phyloP scores from a whole-genome alignment of 768 basidiomycete species.

The Trametes villosa region DNA sequence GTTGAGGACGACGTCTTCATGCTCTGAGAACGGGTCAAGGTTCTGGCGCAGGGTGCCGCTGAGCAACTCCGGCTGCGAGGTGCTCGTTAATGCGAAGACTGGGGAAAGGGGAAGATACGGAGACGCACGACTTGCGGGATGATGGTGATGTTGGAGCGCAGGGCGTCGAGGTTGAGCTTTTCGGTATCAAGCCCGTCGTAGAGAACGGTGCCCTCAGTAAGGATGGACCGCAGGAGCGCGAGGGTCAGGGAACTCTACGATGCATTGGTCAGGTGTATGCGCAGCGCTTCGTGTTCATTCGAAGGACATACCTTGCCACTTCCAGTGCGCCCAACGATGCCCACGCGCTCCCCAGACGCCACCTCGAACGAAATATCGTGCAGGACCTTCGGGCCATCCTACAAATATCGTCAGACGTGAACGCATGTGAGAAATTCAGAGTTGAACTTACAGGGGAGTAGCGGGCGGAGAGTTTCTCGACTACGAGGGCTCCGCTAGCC shows the following conservation, averaged over 20 bases:
- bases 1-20: constrained; percentile 48
- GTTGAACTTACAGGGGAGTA: constrained; percentile 36
- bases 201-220: constrained; percentile 50
- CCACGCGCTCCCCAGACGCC: constrained; percentile 59
- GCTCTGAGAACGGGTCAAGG: constrained; percentile 54
- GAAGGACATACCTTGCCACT: constrained; percentile 9
- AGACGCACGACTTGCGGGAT: constrained; percentile 45
- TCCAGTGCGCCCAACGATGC: constrained; percentile 35
- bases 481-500: constrained; percentile 53
- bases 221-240: constrained; percentile 53
- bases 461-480: constrained; percentile 55
- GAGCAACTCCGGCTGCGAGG: constrained; percentile 40
- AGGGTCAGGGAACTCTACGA: constrained; percentile 55
- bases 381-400: constrained; percentile 57
- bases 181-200: constrained; percentile 49
- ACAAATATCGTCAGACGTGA: neutral
- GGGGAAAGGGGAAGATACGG: no score
- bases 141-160: constrained; percentile 51
- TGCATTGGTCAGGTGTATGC: constrained; percentile 12
- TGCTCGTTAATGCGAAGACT: no score
- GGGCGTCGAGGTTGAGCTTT: constrained; percentile 49
- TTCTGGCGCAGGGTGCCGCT: constrained; percentile 51
- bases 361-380: constrained; percentile 57
- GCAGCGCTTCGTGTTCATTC: no score
- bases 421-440: neutral